These are phyloP conservation scores for Rhynchosporium secalis DNA, from an alignment of 2,329 filamentous ascomycete species.

Conservation along the genomic window DNA sequence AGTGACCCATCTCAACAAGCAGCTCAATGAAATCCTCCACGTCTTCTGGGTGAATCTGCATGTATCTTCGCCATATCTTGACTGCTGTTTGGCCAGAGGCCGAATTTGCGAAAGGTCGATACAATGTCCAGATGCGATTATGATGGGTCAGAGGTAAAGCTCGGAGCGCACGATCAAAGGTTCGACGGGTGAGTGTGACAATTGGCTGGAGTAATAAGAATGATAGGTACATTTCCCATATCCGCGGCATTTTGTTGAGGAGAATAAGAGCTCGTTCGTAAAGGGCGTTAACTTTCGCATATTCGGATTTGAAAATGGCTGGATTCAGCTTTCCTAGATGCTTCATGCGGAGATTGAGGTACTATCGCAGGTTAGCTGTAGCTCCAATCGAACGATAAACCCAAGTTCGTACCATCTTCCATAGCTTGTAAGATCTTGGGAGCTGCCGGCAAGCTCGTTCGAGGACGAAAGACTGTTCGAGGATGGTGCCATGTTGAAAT, in stretches of 20 bases:
- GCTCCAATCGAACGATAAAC: neutral
- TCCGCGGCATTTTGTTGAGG: constrained; percentile 96
- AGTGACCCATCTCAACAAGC: constrained; percentile 75
- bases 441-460: constrained; percentile 88
- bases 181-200: constrained; percentile 79
- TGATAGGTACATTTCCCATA: constrained; percentile 96
- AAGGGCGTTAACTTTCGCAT: constrained; percentile 88
- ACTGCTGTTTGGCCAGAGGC: constrained; percentile 88
- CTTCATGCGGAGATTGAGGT: constrained; percentile 79
- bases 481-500: constrained; percentile 75
- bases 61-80: constrained; percentile 91
- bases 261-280: constrained; percentile 92
- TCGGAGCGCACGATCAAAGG: constrained; percentile 88
- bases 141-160: constrained; percentile 94
- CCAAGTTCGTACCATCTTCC: constrained; percentile 74
- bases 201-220: constrained; percentile 92
- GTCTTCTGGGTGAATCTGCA: constrained; percentile 95
- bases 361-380: constrained; percentile 51
- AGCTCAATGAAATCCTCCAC: constrained; percentile 94
- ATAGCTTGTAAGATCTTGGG: constrained; percentile 94
- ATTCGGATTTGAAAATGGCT: constrained; percentile 76
- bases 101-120: constrained; percentile 86
- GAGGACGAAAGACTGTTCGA: constrained; percentile 84
- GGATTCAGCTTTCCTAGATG: constrained; percentile 83
- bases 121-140: constrained; percentile 91